Evolutionary conservation across 441 rosid genomes (phyloP).

Genomic region (Erodium moschatum): DNA sequence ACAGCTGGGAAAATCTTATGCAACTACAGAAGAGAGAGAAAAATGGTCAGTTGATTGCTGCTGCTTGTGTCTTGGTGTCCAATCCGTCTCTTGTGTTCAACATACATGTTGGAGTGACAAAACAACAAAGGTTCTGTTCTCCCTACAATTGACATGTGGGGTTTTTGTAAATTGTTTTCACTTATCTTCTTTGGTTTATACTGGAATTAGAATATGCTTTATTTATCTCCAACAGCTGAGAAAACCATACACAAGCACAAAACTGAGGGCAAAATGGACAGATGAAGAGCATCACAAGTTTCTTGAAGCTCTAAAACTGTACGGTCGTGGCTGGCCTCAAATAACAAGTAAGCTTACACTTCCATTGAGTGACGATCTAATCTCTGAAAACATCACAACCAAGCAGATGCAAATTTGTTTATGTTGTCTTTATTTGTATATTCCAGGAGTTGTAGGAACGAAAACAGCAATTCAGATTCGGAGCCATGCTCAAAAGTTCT

Average conservation of each 20-base stretch:
- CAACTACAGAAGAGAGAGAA: neutral
- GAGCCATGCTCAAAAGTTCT: constrained; percentile 8
- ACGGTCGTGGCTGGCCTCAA: constrained; percentile 3
- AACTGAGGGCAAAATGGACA: constrained; percentile 1
- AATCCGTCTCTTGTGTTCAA: neutral
- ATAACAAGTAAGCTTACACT: neutral
- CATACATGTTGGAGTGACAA: neutral
- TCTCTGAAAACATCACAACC: neutral
- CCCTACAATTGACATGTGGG: neutral
- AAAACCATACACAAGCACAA: neutral
- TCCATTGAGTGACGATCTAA: neutral
- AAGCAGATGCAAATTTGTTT: neutral
- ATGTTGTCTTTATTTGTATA: neutral
- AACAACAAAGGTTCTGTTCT: neutral
- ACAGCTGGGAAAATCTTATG: too few species aligned
- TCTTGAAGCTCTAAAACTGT: constrained; percentile 2
- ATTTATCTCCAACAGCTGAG: neutral
- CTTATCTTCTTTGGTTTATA: neutral
- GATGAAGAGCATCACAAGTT: constrained; percentile 6
- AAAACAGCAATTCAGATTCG: constrained; percentile 5
- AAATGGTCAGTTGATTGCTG: too few species aligned
- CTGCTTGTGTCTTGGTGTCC: too few species aligned
- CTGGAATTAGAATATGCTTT: neutral
- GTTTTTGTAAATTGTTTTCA: neutral
- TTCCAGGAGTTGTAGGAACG: neutral